Percentiles rank a stretch among this genome's conserved stretches.
These are phyloP conservation scores for Teratosphaeriaceae sp. DNA, from an alignment of 2,329 filamentous ascomycete genomes.

Conservation along the genomic window DNA sequence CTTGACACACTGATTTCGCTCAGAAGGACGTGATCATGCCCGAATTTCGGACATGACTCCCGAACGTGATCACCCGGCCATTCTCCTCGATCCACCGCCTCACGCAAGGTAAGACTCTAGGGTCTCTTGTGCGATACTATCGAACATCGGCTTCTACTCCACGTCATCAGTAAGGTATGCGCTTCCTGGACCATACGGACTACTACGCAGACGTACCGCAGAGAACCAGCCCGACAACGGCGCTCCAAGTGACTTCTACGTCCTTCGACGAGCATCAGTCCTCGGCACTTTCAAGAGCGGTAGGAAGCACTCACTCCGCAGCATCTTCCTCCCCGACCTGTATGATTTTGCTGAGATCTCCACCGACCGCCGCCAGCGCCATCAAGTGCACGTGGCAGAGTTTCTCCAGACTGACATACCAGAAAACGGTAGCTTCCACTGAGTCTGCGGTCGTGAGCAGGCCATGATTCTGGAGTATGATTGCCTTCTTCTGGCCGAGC, in stretches of 20 bases:
- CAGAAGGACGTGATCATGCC: no score
- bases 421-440: conserved; percentile 33
- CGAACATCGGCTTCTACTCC: not conserved
- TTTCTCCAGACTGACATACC: conserved; percentile 37
- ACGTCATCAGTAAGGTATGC: no score
- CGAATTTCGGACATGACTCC: no score
- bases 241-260: not conserved
- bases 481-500: conserved; percentile 29
- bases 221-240: not conserved
- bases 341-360: conserved; percentile 53
- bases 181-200: no score
- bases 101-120: not conserved
- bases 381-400: conserved; percentile 38
- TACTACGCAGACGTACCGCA: no score
- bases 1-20: no score
- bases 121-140: not conserved
- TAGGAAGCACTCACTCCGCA: conserved; percentile 27
- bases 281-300: not conserved
- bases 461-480: conserved; percentile 34
- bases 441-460: conserved; percentile 32
- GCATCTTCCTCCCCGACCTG: conserved; percentile 63
- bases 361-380: conserved; percentile 53
- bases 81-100: no score
- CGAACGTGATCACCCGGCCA: no score
- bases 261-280: not conserved